These are phyloP conservation scores for Alternaria atra DNA, from an alignment of 2,329 filamentous ascomycete genomes.

Conservation along the genomic window DNA sequence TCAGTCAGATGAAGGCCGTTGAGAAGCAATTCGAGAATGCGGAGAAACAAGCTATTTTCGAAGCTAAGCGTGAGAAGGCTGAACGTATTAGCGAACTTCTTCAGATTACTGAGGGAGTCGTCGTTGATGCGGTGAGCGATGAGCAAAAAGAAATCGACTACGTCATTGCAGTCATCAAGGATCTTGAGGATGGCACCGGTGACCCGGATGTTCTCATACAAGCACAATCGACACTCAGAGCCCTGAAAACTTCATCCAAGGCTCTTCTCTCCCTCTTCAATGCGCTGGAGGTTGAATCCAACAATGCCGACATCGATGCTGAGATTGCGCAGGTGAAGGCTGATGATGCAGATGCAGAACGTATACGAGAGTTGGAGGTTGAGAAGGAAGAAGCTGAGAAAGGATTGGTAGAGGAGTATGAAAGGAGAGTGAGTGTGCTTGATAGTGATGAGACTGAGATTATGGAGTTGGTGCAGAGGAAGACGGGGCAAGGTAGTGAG, in stretches of 20 bases:
- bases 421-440: slow-evolving; percentile 52
- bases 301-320: slow-evolving; percentile 62
- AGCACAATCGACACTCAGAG: slow-evolving; percentile 37
- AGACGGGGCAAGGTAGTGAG: slow-evolving; percentile 26
- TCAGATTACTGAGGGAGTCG: slow-evolving; percentile 60
- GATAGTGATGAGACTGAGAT: slow-evolving; percentile 46
- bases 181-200: slow-evolving; percentile 46
- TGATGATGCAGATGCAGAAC: slow-evolving; percentile 54
- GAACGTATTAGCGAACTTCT: slow-evolving; percentile 61
- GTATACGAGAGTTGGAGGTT: slow-evolving; percentile 49
- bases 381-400: slow-evolving; percentile 46
- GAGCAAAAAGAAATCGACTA: slow-evolving; percentile 62
- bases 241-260: slow-evolving; percentile 53
- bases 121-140: slow-evolving; percentile 59
- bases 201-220: slow-evolving; percentile 32
- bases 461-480: slow-evolving; percentile 37
- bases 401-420: slow-evolving; percentile 45
- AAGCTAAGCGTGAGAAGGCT: slow-evolving; percentile 60
- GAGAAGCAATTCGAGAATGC: slow-evolving; percentile 57
- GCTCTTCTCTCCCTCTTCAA: slow-evolving; percentile 56
- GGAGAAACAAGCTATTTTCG: slow-evolving; percentile 60
- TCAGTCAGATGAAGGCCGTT: slow-evolving; percentile 59
- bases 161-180: slow-evolving; percentile 55
- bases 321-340: slow-evolving; percentile 63
- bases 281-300: slow-evolving; percentile 59